Evolutionary conservation across 2,329 filamentous ascomycete genomes (phyloP), one percentile per base, ranked within the genome.

Genomic region (Myriangium duriaei): DNA sequence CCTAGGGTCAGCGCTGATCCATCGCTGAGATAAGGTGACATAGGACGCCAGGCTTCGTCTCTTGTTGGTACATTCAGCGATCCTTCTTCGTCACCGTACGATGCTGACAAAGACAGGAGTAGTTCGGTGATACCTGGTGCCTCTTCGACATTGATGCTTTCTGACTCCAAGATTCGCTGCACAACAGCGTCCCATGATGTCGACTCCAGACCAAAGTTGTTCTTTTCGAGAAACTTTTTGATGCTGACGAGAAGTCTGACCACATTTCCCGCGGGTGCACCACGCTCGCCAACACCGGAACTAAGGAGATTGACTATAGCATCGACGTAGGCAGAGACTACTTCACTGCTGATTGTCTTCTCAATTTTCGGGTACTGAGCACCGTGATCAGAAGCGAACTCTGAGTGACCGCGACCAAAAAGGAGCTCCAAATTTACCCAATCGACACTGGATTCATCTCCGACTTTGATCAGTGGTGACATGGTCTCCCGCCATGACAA

Each of bases 331-430:
- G 69, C 67, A 36, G 65, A 58, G 16, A 76, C 62, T 9, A 77
- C 64, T 52, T 79, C 74, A 30, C 62, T 61, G 48, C 72, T 76
- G 47, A 79, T 65, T 0, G 69, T 74, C 34, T 60, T 54, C 26
- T 54, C 52, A 7, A 63, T 58, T 12, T 34, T 43, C 11, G 21
- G 21, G n/a, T 7, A 7, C n/a, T 26, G 21, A 7, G 32, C 30
- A 26, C 37, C 26, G 21, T 18, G 37, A 14, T 11, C 15, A 13
- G 5, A 33, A 16, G 28, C 30, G 18, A 26, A 16, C 10, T 37
- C 33, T 7, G 17, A 21, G 4, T 42, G 17, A 2, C 24, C 17
- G 10, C 28, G 13, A 5, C 36, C 34, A 4, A 48, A 52, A 29
- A 53, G 53, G 43, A 54, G 54, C 6, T 51, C 30, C 30, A 49